A percentile compares a stretch with the other conserved stretches of the same genome.
phyloP scores from a whole-genome alignment of 2,329 filamentous ascomycete species.

The Thielaviopsis euricoi region DNA sequence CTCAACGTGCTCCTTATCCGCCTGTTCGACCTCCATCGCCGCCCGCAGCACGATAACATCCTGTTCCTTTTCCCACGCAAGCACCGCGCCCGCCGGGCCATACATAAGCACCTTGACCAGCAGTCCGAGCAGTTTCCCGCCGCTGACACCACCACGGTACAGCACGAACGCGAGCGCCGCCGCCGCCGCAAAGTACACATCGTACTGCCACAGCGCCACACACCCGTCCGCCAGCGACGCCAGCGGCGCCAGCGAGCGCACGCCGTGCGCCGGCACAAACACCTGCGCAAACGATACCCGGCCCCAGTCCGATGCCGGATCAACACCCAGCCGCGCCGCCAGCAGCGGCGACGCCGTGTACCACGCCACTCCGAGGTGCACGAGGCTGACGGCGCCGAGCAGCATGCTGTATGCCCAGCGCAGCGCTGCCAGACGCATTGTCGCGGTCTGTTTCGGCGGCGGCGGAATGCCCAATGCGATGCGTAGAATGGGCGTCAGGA shows the following conservation, averaged over 20 bases:
- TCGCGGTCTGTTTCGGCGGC: not conserved
- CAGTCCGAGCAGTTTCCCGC: not conserved
- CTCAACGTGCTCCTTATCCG: constrained; percentile 3
- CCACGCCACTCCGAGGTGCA: constrained; percentile 9
- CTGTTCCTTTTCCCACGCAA: constrained; percentile 7
- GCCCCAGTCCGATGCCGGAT: constrained; percentile 1
- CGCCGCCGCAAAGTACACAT: constrained; percentile 13
- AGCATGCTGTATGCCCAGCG: constrained; percentile 11
- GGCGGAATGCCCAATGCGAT: not conserved
- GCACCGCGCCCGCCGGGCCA: constrained; percentile 8
- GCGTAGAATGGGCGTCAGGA: constrained; percentile 4
- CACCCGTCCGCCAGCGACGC: constrained; percentile 10
- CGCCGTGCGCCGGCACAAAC: constrained; percentile 13
- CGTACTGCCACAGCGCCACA: constrained; percentile 14
- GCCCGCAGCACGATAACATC: constrained; percentile 7
- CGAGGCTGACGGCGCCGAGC: not conserved
- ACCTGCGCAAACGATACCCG: constrained; percentile 6
- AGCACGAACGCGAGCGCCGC: constrained; percentile 6
- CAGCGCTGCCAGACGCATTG: constrained; percentile 1
- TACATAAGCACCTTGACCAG: constrained; percentile 4
- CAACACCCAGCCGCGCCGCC: not conserved
- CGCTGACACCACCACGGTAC: not conserved
- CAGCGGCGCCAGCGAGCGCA: constrained; percentile 1
- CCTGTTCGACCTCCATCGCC: constrained; percentile 7
- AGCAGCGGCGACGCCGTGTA: constrained; percentile 7